These are phyloP conservation scores for Penicillium arizonense DNA, from an alignment of 495 filamentous ascomycete species.

Conservation along the genomic window DNA sequence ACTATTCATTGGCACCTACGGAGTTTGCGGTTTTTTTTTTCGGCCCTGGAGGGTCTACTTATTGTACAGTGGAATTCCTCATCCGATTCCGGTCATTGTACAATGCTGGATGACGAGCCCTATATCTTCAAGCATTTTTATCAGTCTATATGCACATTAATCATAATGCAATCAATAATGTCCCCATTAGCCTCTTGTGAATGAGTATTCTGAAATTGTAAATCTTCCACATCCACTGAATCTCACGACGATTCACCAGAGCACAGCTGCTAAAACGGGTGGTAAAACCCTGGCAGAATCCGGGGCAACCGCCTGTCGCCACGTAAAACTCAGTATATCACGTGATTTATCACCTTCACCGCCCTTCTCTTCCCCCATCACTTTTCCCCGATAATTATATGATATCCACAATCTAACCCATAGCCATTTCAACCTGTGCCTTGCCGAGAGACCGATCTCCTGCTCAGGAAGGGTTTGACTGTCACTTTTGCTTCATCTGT, in stretches of 20 bases:
- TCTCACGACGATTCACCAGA: no score
- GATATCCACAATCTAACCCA: no score
- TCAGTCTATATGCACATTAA: constrained; percentile 35
- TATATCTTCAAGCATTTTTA: constrained; percentile 17
- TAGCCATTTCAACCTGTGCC: no score
- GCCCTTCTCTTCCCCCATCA: no score
- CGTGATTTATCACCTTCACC: no score
- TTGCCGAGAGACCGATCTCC: background rate
- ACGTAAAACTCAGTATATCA: no score
- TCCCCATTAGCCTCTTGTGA: background rate
- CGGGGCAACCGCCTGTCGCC: background rate
- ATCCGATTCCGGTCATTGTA: background rate
- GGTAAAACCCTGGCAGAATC: no score
- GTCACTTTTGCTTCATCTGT: constrained; percentile 22
- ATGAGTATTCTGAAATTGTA: no score
- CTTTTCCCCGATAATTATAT: no score
- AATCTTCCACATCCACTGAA: no score
- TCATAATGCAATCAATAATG: constrained; percentile 29
- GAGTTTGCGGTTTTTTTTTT: constrained; percentile 19
- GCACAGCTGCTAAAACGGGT: no score
- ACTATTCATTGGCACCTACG: constrained; percentile 11
- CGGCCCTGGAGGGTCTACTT: constrained; percentile 1
- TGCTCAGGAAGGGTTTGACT: constrained; percentile 41
- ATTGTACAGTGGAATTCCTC: constrained; percentile 19
- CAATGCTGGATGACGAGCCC: background rate